Conservation (phyloP, 2,329 filamentous ascomycete genomes). For the Colletotrichum camelliae region DNA sequence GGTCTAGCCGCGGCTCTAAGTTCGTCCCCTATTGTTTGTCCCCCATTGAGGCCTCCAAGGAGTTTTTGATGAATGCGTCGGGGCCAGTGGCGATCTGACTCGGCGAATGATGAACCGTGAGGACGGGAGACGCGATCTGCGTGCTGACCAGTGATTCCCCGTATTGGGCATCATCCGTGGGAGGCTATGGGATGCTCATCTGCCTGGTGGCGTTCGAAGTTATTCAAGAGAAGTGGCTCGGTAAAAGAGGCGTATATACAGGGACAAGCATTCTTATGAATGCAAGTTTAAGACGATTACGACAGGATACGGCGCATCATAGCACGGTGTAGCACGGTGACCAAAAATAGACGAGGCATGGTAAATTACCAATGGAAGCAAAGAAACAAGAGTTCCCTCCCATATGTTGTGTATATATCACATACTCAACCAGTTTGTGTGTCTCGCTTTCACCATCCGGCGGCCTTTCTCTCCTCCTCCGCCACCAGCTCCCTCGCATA, state of each 20-base stretch:
- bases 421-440: neutral
- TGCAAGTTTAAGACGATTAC: neutral
- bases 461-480: slow-evolving; percentile 25
- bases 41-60: neutral
- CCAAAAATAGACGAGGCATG: slow-evolving; percentile 4
- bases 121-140: neutral
- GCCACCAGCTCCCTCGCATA: slow-evolving; percentile 48
- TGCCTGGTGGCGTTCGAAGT: neutral
- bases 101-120: neutral
- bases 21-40: neutral
- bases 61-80: neutral
- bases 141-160: neutral
- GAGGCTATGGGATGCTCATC: neutral
- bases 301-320: slow-evolving; percentile 8
- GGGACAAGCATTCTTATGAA: neutral
- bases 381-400: neutral
- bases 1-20: neutral
- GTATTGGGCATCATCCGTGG: neutral
- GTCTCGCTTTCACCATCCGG: neutral
- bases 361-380: neutral
- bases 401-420: neutral
- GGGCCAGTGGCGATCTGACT: neutral
- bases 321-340: neutral
- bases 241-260: neutral
- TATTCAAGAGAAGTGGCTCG: neutral